These are phyloP conservation scores for Coniochaeta sp. DNA, from an alignment of 2,329 filamentous ascomycete species.

Conservation along the genomic window DNA sequence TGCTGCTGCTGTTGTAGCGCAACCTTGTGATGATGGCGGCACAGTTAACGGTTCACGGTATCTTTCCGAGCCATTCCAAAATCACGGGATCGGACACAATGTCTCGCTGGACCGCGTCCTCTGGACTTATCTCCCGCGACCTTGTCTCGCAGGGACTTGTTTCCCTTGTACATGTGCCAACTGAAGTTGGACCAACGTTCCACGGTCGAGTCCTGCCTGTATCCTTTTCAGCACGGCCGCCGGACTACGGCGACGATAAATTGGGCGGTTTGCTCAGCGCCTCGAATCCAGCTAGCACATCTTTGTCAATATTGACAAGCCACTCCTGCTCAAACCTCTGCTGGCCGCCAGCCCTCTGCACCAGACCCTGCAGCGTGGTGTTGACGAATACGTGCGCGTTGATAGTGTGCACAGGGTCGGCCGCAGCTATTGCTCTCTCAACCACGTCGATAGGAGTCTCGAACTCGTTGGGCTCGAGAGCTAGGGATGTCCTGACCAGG, in stretches of 20 bases:
- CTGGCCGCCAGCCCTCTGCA: conserved; percentile 56
- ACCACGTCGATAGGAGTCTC: conserved; percentile 47
- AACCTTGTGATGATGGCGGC: background rate
- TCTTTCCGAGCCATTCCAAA: background rate
- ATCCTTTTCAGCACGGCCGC: background rate
- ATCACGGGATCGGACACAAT: background rate
- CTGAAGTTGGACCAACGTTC: too few species aligned
- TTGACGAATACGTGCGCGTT: conserved; percentile 58
- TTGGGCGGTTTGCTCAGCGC: conserved; percentile 16
- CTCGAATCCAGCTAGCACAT: conserved; percentile 60
- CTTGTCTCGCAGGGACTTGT: too few species aligned
- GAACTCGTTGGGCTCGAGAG: conserved; percentile 31
- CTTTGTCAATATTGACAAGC: conserved; percentile 66
- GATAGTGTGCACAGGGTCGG: conserved; percentile 62
- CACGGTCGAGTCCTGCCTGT: background rate
- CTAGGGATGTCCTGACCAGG: conserved; percentile 7
- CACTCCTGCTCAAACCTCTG: conserved; percentile 60
- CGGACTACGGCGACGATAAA: background rate
- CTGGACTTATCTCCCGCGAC: background rate
- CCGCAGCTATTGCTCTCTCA: conserved; percentile 43
- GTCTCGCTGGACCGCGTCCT: background rate
- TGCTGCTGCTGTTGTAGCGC: background rate
- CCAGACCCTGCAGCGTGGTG: conserved; percentile 50
- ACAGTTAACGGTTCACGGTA: background rate
- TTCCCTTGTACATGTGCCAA: too few species aligned